phyloP scores from a whole-genome alignment of 208 protist genomes.

The Crithidia bombi region DNA sequence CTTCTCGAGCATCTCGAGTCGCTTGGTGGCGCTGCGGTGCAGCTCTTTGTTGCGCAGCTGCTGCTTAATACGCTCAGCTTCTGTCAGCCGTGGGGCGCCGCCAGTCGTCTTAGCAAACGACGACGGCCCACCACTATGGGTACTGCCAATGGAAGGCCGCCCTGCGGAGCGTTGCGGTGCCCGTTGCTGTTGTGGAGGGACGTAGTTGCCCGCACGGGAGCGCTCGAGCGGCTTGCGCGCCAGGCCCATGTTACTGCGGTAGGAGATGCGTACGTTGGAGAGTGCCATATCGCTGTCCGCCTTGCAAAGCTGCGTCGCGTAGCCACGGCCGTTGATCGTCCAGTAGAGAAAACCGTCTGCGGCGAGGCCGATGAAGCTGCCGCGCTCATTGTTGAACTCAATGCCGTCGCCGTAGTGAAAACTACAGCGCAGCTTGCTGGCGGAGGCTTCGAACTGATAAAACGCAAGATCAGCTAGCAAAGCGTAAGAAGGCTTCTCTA shows the following conservation, averaged over 20 bases:
- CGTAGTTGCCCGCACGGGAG: conserved; percentile 19
- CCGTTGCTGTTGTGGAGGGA: background rate
- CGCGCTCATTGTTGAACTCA: conserved; percentile 46
- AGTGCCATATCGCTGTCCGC: conserved; percentile 63
- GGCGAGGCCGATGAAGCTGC: conserved; percentile 81
- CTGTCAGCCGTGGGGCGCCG: conserved; percentile 8
- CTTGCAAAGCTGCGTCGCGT: conserved; percentile 72
- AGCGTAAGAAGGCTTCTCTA: conserved; percentile 52
- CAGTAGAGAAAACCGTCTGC: conserved; percentile 82
- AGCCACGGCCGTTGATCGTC: conserved; percentile 51
- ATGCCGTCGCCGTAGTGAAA: conserved; percentile 85
- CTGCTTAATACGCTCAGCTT: conserved; percentile 44
- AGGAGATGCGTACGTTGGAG: conserved; percentile 51
- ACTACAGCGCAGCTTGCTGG: conserved; percentile 62
- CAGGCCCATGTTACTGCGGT: conserved; percentile 57
- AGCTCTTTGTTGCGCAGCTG: conserved; percentile 62
- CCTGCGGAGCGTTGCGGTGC: background rate
- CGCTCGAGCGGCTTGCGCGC: conserved; percentile 22
- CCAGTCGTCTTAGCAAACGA: background rate
- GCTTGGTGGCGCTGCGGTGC: conserved; percentile 24
- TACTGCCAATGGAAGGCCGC: background rate
- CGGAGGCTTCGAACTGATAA: conserved; percentile 82
- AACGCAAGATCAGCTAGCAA: conserved; percentile 65
- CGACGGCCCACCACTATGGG: background rate
- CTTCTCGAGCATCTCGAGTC: conserved; percentile 34